Base-by-base conservation (phyloP, 2,329 filamentous ascomycete genomes). In the Botryotinia convoluta region DNA sequence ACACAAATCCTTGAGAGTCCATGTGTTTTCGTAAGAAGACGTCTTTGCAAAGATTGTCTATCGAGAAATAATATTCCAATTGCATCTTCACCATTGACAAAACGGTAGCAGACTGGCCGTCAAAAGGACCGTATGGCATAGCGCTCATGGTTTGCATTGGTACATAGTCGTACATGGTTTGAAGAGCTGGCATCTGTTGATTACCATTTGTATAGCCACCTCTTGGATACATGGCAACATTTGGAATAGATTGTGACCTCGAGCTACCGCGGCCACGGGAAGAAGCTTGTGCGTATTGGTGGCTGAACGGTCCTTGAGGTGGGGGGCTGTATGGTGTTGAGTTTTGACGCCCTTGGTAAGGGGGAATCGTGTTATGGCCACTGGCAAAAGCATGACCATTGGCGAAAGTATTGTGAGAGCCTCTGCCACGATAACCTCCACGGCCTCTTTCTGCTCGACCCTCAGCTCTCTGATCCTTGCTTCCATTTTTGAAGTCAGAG, bases 41-140 rank as follows among this genome's bases (percentile, higher is more conserved):
- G 80, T 99, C 96, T 83, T 97, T 98, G 87, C 93, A 93, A 68
- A 98, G 87, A 81, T 99, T 99, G 80, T 98, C 93, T 42, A 97
- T 88, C 0, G 95, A 98, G 84, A 99, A 97, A 83, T 99, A 99
- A 85, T 98, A 99, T 79, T 97, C 94, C 54, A 94, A 88, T 80
- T 87, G 84, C 76, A 81, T 81, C 72, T 83, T 85, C 67, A 89
- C 81, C 78, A 81, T 79, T 20, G 76, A 75, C 54, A 81, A 74
- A 20, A 72, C 32, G n/a, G 71, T 68, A n/a, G 81, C 78, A 51
- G 86, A 85, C 75, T 84, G 86, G n/a, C 87, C 86, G 73, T 91
- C 88, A 69, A 87, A 89, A 60, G 87, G 85, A 75, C 85, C 85
- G 79, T 87, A 91, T 12, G 89, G 86, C 71, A 88, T 81, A 42